phyloP scores from a whole-genome alignment of 805 yeast genomes.

The Kluyveromyces aestuarii region DNA sequence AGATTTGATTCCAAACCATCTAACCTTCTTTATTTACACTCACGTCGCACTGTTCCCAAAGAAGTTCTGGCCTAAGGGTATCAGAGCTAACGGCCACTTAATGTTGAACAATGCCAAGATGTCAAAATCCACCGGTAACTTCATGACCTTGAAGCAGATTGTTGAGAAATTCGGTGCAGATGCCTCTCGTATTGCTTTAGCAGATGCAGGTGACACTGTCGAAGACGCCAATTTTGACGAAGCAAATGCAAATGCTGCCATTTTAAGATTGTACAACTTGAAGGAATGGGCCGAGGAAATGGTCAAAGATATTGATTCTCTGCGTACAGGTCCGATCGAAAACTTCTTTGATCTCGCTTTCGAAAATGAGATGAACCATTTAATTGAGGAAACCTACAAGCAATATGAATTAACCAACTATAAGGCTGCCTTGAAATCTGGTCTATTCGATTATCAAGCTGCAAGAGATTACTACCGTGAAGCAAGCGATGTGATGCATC shows the following conservation, averaged over 20 bases:
- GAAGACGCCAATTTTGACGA: slow-evolving; percentile 99
- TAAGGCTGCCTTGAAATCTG: slow-evolving; percentile 83
- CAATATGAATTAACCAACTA: slow-evolving; percentile 67
- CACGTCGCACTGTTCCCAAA: slow-evolving; percentile 91
- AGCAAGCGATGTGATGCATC: slow-evolving; percentile 60
- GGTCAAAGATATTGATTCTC: slow-evolving; percentile 38
- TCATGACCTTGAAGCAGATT: slow-evolving; percentile 79
- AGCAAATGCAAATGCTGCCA: slow-evolving; percentile 93
- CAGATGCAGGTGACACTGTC: slow-evolving; percentile 95
- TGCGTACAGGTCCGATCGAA: slow-evolving; percentile 46
- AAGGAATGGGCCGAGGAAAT: slow-evolving; percentile 94
- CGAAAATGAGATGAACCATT: slow-evolving; percentile 83
- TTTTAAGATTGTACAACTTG: slow-evolving; percentile 80
- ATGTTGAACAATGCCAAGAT: slow-evolving; percentile 93
- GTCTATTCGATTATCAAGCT: slow-evolving; percentile 88
- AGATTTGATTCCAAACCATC: slow-evolving; percentile 94
- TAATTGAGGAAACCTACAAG: slow-evolving; percentile 64
- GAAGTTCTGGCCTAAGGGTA: slow-evolving; percentile 86
- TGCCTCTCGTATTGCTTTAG: slow-evolving; percentile 93
- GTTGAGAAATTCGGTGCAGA: slow-evolving; percentile 92
- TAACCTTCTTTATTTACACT: slow-evolving; percentile 88
- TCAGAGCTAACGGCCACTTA: slow-evolving; percentile 93
- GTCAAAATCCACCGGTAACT: slow-evolving; percentile 97
- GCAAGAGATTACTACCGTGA: slow-evolving; percentile 97
- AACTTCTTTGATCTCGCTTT: slow-evolving; percentile 80